Evolutionary conservation across 2,329 filamentous ascomycete genomes (phyloP), one percentile per base, ranked within the genome.

Genomic region (Phialemonium atrogriseum): DNA sequence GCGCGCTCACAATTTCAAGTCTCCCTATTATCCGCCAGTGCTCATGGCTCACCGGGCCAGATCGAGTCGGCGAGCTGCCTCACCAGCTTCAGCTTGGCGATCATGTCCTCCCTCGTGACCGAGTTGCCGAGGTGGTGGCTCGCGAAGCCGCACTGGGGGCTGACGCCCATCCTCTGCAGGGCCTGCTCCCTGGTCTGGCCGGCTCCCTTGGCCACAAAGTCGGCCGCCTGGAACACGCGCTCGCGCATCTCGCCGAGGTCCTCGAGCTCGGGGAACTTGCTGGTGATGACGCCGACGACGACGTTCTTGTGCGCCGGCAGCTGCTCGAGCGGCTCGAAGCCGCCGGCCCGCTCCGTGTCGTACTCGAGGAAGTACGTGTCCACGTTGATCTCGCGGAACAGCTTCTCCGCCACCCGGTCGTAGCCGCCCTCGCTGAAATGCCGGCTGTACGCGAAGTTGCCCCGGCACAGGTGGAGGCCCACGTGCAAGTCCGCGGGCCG

Each of bases 91-190:
- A 85, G 55, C 62, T 84, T 85, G 46, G 68, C 72, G 55, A 76
- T 67, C 80, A 84, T 84, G 44, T 77, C 79, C 21, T 80, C 68
- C 46, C 70, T 68, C 2, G 70, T 73, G 45, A 84, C 68, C 22
- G 70, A 65, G 48, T 85, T 82, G 1, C 78, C 80, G 40, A 78
- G 66, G 11, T 74, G 69, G 45, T 84, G 78, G 44, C 75, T 82
- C 4, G 80, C 80, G 51, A 81, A 80, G 1, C 77, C 77, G 49
- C 77, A 81, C 59, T 84, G 78, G 4, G 79, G 78, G 49, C 74
- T 80, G 17, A 83, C 73, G 26, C 77, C 75, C 16, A 85, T 61
- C 41, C 74, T 69, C 48, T 74, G 60, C 32, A 85, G 58, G 2
- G 75, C 78, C 47, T 83, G 67, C 45, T 80, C 68, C n/a, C 68